phyloP scores from a whole-genome alignment of 75 land plant species.

The Azolla pinnata region DNA sequence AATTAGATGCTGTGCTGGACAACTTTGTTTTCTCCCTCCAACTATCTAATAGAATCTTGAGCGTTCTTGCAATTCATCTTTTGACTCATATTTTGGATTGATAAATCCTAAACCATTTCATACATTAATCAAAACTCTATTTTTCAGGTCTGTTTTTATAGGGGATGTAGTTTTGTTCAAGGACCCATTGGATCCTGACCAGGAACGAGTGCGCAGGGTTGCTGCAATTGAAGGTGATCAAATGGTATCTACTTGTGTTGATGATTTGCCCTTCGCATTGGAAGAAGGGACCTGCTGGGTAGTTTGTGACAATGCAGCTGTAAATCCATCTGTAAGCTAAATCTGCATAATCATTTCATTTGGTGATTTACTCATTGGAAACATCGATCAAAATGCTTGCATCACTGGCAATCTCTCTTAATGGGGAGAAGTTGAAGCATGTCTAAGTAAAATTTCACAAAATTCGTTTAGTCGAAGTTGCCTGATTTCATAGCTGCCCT shows the following conservation, averaged over 20 bases:
- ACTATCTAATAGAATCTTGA: not conserved
- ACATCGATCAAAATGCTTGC: too few relatives aligned
- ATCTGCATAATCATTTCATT: too few relatives aligned
- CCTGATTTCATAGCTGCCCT: too few relatives aligned
- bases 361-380: too few relatives aligned
- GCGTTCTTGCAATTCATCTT: not conserved
- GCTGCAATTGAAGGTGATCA: conserved; percentile 96
- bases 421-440: too few relatives aligned
- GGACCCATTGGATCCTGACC: conserved; percentile 56
- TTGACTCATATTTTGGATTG: too few relatives aligned
- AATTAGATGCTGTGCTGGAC: not conserved
- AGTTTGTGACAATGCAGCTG: conserved; percentile 56
- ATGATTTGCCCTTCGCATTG: conserved; percentile 69
- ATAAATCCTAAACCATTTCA: not conserved
- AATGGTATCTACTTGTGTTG: conserved; percentile 74
- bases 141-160: conserved; percentile 64
- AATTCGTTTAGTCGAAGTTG: too few relatives aligned
- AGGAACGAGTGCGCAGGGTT: conserved; percentile 67
- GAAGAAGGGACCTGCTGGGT: conserved; percentile 89
- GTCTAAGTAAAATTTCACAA: too few relatives aligned
- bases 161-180: conserved; percentile 88
- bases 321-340: conserved; percentile 87
- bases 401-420: too few relatives aligned
- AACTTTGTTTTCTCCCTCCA: not conserved
- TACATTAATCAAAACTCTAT: not conserved